phyloP scores from a whole-genome alignment of 2,329 filamentous ascomycete genomes.

The Trichoderma gracile region DNA sequence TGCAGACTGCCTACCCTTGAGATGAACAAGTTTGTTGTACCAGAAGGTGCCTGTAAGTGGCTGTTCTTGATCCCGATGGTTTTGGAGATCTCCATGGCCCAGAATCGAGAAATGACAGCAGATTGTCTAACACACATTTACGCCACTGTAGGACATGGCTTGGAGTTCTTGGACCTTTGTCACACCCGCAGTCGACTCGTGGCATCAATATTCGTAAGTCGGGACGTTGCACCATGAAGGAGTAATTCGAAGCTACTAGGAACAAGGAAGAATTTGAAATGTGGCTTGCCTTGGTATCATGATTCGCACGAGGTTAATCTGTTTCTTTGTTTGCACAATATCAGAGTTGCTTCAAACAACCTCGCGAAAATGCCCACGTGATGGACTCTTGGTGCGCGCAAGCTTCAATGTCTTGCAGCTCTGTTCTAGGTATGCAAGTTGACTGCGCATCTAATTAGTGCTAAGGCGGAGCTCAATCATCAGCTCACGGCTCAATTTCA shows the following conservation, averaged over 20 bases:
- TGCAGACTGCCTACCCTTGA: too few species aligned
- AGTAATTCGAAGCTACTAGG: neutral
- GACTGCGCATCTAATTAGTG: neutral
- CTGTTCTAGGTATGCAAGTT: neutral
- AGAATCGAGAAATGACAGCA: slow-evolving; percentile 5
- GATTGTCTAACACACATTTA: slow-evolving; percentile 19
- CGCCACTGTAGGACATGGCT: slow-evolving; percentile 14
- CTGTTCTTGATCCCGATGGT: neutral
- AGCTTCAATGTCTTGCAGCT: slow-evolving; percentile 7
- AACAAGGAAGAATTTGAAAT: too few species aligned
- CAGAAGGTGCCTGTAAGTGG: neutral
- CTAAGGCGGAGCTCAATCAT: neutral
- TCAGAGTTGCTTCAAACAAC: neutral
- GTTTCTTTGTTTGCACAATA: neutral
- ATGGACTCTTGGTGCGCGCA: slow-evolving; percentile 15
- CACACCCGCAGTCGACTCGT: neutral
- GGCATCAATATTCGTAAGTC: neutral
- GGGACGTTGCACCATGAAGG: neutral
- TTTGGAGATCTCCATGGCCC: neutral
- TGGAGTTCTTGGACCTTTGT: neutral
- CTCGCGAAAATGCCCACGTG: slow-evolving; percentile 2
- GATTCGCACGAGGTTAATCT: too few species aligned
- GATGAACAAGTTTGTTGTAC: too few species aligned
- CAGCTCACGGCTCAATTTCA: neutral
- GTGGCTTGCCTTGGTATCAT: neutral